phyloP scores from a whole-genome alignment of 225 moss, liverwort and hornwort species.

The Marchantia paleacea region DNA sequence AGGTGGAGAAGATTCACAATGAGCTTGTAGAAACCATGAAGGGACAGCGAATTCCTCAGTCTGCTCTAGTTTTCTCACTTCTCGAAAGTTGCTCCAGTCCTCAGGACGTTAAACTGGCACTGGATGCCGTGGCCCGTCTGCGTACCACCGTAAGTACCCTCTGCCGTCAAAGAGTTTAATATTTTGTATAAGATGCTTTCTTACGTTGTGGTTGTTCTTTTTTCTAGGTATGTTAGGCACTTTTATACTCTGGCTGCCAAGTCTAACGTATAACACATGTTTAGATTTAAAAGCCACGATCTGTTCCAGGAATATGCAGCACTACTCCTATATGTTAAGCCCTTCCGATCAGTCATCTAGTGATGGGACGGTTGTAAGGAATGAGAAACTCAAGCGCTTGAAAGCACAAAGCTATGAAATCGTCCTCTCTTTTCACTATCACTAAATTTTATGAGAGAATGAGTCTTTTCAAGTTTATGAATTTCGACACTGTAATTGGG shows the following conservation, averaged over 20 bases:
- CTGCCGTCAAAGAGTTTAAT: not conserved
- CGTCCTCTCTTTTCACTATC: not conserved
- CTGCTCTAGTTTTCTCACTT: slow-evolving; percentile 56
- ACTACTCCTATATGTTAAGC: too few species aligned
- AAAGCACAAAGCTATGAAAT: not conserved
- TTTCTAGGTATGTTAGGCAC: too few species aligned
- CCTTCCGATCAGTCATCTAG: too few species aligned
- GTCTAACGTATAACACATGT: too few species aligned
- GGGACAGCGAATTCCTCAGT: slow-evolving; percentile 64
- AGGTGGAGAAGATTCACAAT: slow-evolving; percentile 61
- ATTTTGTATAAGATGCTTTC: too few species aligned
- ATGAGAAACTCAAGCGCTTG: not conserved
- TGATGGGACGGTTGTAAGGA: not conserved
- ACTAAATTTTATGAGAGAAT: not conserved
- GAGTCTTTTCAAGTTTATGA: not conserved
- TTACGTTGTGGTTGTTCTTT: too few species aligned
- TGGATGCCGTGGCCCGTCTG: slow-evolving; percentile 62
- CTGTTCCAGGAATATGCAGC: too few species aligned
- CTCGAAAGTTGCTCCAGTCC: slow-evolving; percentile 55
- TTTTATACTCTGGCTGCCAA: too few species aligned
- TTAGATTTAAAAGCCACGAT: too few species aligned
- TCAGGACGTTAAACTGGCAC: slow-evolving; percentile 66
- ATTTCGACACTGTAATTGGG: not conserved
- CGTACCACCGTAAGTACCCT: slow-evolving; percentile 46
- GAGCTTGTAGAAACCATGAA: slow-evolving; percentile 63